A percentile compares a stretch with the other conserved stretches of the same genome.
Conservation (phyloP, 1,139 yeast species). For the Protomyces gravidus region DNA sequence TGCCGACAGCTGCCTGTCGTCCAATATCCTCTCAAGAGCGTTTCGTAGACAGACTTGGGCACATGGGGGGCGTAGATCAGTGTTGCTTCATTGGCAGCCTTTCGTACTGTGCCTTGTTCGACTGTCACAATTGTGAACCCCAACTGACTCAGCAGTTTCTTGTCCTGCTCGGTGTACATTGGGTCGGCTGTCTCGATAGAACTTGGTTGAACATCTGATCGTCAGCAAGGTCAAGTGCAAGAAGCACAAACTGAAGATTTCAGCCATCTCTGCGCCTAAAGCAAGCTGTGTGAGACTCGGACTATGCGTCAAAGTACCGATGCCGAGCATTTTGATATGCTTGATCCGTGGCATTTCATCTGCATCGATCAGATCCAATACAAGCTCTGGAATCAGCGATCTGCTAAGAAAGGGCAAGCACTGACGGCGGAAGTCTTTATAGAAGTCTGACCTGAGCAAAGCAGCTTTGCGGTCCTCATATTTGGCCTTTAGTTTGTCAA, state of each 20-base stretch:
- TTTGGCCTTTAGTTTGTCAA: not conserved
- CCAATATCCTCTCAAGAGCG: conserved; percentile 15
- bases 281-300: conserved; percentile 22
- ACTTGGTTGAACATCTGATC: not conserved
- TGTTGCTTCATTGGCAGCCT: not conserved
- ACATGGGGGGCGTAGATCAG: conserved; percentile 20
- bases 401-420: no score
- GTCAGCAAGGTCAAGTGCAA: not conserved
- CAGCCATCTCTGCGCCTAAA: conserved; percentile 8
- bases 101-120: not conserved
- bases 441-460: conserved; percentile 7
- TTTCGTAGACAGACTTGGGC: conserved; percentile 24
- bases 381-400: not conserved
- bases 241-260: not conserved
- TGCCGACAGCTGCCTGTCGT: not conserved
- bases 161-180: conserved; percentile 20
- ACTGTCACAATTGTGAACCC: conserved; percentile 4
- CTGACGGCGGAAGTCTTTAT: conserved; percentile 8
- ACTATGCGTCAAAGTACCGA: conserved; percentile 24
- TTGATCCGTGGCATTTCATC: not conserved
- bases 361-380: not conserved
- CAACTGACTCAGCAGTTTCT: not conserved
- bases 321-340: conserved; percentile 11
- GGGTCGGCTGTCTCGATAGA: conserved; percentile 16
- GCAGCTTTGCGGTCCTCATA: not conserved